Evolutionary conservation across 2,329 filamentous ascomycete species (phyloP).

Genomic region (Cercospora berteroae): DNA sequence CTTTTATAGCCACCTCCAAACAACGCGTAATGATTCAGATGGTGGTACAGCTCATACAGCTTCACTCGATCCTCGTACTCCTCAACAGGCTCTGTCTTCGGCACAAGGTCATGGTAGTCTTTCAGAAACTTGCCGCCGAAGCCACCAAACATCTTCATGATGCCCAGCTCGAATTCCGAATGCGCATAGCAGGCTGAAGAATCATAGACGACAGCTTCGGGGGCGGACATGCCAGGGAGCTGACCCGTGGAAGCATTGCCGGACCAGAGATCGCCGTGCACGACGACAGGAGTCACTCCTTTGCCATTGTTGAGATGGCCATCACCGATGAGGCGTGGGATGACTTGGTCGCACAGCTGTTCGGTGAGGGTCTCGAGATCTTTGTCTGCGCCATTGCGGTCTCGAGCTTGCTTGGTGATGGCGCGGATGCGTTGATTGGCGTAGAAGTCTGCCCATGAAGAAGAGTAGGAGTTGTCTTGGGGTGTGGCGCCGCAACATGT

Average conservation of each 20-base stretch:
- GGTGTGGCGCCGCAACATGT: conserved; percentile 85
- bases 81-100: conserved; percentile 72
- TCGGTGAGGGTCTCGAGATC: conserved; percentile 65
- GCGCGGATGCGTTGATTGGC: conserved; percentile 69
- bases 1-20: conserved; percentile 77
- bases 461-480: conserved; percentile 72
- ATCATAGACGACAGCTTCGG: conserved; percentile 79
- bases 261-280: conserved; percentile 93
- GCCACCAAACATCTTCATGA: conserved; percentile 96
- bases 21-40: conserved; percentile 76
- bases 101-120: conserved; percentile 73
- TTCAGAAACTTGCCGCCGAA: conserved; percentile 70
- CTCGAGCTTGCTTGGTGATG: conserved; percentile 59
- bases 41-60: conserved; percentile 85
- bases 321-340: conserved; percentile 73
- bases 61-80: conserved; percentile 83
- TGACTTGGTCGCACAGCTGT: conserved; percentile 60
- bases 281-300: conserved; percentile 69
- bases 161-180: conserved; percentile 85
- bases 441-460: conserved; percentile 83
- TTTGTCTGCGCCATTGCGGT: conserved; percentile 62
- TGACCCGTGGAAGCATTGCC: conserved; percentile 72
- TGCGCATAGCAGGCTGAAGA: conserved; percentile 80
- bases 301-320: conserved; percentile 60
- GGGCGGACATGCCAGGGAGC: conserved; percentile 55